Conservation (phyloP, 2,329 filamentous ascomycete species). For the Fusarium sp. region DNA sequence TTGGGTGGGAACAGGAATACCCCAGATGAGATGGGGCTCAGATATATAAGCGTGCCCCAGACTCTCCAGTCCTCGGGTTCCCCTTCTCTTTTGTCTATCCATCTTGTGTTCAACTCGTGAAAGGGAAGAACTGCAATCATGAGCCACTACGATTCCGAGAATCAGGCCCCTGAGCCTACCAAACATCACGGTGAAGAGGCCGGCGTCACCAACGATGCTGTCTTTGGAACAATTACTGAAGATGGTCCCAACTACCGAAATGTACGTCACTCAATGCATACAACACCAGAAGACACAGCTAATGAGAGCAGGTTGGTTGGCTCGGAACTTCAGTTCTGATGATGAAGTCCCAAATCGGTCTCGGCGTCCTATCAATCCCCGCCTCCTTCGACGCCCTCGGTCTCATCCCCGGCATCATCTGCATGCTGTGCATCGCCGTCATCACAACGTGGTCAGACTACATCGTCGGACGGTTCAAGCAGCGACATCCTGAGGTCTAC, state of each 20-base stretch:
- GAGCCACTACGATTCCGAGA: conserved; percentile 32
- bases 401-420: conserved; percentile 60
- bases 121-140: neutral
- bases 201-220: conserved; percentile 42
- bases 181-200: conserved; percentile 6
- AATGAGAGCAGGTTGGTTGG: conserved; percentile 53
- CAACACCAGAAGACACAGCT: neutral
- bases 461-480: conserved; percentile 62
- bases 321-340: conserved; percentile 57
- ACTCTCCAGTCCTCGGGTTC: neutral
- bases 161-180: conserved; percentile 20
- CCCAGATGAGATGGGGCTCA: conserved; percentile 14
- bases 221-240: conserved; percentile 46
- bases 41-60: conserved; percentile 23
- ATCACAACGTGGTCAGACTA: conserved; percentile 62
- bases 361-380: conserved; percentile 61
- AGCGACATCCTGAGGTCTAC: conserved; percentile 62
- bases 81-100: neutral
- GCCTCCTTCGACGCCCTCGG: conserved; percentile 57
- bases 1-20: conserved; percentile 4
- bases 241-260: conserved; percentile 48
- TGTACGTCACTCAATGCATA: conserved; percentile 24
- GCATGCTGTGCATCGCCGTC: conserved; percentile 51
- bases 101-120: neutral
- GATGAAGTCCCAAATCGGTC: conserved; percentile 60